Base-by-base conservation (phyloP, 148 eudicot genomes). In the Polygonum maritimum region DNA sequence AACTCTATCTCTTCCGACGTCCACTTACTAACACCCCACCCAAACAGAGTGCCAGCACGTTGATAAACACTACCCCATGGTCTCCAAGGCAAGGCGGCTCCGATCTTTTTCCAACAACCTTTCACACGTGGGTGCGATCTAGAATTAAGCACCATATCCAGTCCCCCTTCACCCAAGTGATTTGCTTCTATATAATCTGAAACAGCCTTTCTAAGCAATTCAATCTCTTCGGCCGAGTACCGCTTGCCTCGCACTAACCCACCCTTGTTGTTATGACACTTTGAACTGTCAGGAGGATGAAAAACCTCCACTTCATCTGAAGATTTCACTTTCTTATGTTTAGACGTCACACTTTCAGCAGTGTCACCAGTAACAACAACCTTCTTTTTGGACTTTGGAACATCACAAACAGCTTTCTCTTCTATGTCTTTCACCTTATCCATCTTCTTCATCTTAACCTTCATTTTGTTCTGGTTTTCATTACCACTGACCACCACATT, bases 201-300 rank as follows among this genome's bases (percentile, higher is more conserved):
- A n/a, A 85, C 88, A 47, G 88, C 80, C 33, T 62, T 58, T 81
- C 70, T 79, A 58, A 85, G 11, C 22, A 80, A 51, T 71, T 83
- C 82, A 75, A 83, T 84, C 79, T 85, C 88, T 74, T 83, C 85
- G 71, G 48, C 47, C 11, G 88, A 76, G 74, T 78, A 85, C 74
- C 85, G 82, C 77, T 78, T 79, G 33, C 88, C 88, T 13, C 36
- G 79, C 65, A 82, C 67, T 21, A 80, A 41, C 54, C 81, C 83
- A 41, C 77, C 83, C 33, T 79, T 73, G 2, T 77, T 76, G 0
- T 16, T 26, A 26, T 26, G 36, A 33, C 48, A 54, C 22, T 54
- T 54, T 4, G 22, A 4, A 22, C 60, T 54, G n/a, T 13, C 60
- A 8, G 60, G 14, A 22, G 60, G 7, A 54, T 4, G 8, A n/a